Conservation (phyloP, 352 stramenopile species). For the Globisporangium megalacanthum region DNA sequence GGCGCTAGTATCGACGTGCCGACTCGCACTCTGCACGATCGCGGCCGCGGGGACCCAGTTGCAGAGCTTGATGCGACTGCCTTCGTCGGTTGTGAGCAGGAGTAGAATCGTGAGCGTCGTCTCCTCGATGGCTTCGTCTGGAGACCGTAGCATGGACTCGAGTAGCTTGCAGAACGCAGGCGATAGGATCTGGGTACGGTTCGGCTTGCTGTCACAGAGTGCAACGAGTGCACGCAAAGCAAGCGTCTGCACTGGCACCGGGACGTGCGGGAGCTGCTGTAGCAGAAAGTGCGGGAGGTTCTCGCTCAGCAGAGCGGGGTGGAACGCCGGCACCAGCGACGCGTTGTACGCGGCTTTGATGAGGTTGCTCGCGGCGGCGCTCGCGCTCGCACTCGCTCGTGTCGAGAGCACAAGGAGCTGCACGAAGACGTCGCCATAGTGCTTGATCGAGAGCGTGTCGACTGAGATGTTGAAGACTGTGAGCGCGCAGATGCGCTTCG, state of each 20-base stretch:
- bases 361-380: conserved; percentile 29
- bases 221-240: conserved; percentile 45
- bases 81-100: conserved; percentile 56
- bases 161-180: conserved; percentile 47
- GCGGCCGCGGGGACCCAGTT: conserved; percentile 51
- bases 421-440: conserved; percentile 57
- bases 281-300: conserved; percentile 59
- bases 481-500: conserved; percentile 62
- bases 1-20: conserved; percentile 21
- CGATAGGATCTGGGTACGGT: conserved; percentile 43
- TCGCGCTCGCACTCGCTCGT: conserved; percentile 5
- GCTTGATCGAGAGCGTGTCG: conserved; percentile 48
- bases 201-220: conserved; percentile 42
- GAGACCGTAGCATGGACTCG: conserved; percentile 29
- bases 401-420: conserved; percentile 44
- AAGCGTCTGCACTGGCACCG: conserved; percentile 31
- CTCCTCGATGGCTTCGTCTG: conserved; percentile 46
- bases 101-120: conserved; percentile 45
- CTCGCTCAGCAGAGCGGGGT: conserved; percentile 49
- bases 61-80: conserved; percentile 60
- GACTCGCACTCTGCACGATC: conserved; percentile 26
- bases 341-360: conserved; percentile 75
- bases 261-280: conserved; percentile 35
- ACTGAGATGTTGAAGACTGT: conserved; percentile 67
- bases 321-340: conserved; percentile 46